Base-by-base conservation (phyloP, 2,329 filamentous ascomycete genomes). In the Penicillium aurantiogriseum region DNA sequence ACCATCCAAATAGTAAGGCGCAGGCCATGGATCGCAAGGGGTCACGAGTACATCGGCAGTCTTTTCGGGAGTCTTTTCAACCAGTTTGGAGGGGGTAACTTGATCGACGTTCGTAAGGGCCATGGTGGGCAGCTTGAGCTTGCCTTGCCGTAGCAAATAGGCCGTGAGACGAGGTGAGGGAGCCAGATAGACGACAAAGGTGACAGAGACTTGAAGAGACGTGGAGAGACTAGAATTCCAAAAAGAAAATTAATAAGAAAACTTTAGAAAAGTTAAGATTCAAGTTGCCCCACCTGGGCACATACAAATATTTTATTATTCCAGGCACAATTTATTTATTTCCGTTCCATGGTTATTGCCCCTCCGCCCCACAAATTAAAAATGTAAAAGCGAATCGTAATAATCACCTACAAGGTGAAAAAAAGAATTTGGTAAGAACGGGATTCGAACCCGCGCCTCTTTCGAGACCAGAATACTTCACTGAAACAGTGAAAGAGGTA, bases 1-100 rank as follows among this genome's bases (percentile, higher is more conserved):
- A 65, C 88, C 88, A 67, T 96, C 88, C 61, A 96, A 81, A 67
- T 88, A 89, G 76, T 97, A 97, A 0, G 91, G 92, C 56, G 80
- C 78, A 46, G 84, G 83, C 81, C 83, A 86, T 2, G 59, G 65
- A 57, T 70, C 67, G 49, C 72, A 72, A 10, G 72, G 72, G 4
- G 71, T 74, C 21, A 71, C 61, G 15, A 58, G 59, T 31, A 71
- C 71, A 46, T 69, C 66, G 7, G 70, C 66, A 15, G 68, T 63
- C 27, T 65, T 53, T 59, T 69, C 66, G 7, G 69, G 65, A 15
- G 67, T 63, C 27, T 65, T 50, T 59, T 67, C 54, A 21, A 68
- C 58, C 5, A 65, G 62, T 25, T 71, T 68, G 17, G 69, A 56
- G 47, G 67, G 65, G 44, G 66, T 59, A n/a, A 65, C 61, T 57